Evolutionary conservation across 164 flowering plant genomes (phyloP), one percentile per base, ranked within the genome.

Genomic region (Piper betle): DNA sequence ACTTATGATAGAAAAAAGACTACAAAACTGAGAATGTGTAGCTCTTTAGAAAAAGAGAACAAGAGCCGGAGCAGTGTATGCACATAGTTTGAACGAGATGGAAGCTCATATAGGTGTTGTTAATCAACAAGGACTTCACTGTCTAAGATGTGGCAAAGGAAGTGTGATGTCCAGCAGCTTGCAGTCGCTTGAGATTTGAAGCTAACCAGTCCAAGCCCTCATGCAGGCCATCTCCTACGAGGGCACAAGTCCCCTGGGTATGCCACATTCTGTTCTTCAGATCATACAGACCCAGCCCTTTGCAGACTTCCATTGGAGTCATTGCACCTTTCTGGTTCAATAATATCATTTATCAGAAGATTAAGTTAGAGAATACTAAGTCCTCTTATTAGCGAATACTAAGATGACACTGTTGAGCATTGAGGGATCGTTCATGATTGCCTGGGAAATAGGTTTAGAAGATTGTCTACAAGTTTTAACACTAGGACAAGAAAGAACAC

Each of bases 191-290:
- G 37, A 93, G 81, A 18, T 96, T 87, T 61, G 74, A 74, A 52
- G 98, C 68, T 59, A 93, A 74, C 98, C 98, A 93, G 68, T 89
- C 97, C 78, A 93, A 77, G 33, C 98, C 99, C 73, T 93, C 99
- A 25, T 93, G 88, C 55, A 90, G 89, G 37, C 98, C 98, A 69
- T 93, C 98, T 60, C 97, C 98, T 65, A 59, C 77, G 12, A 90
- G 79, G 8, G 98, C 98, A 67, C 97, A 89, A 64, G 97, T 84
- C 59, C 96, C 97, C 72, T 93, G 97, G 53, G 90, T 86, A 53
- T 93, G 98, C 98, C 98, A 93, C 77, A 78, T 88, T 66, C 96
- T 74, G 79, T 88, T 81, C 79, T 85, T 90, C 46, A 93, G 83
- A 67, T 84, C 95, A 69, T 68, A 76, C 25, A 93, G 88, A 55